Evolutionary conservation across 1,139 yeast genomes (phyloP).

Genomic region (Debaryomyces udenii): DNA sequence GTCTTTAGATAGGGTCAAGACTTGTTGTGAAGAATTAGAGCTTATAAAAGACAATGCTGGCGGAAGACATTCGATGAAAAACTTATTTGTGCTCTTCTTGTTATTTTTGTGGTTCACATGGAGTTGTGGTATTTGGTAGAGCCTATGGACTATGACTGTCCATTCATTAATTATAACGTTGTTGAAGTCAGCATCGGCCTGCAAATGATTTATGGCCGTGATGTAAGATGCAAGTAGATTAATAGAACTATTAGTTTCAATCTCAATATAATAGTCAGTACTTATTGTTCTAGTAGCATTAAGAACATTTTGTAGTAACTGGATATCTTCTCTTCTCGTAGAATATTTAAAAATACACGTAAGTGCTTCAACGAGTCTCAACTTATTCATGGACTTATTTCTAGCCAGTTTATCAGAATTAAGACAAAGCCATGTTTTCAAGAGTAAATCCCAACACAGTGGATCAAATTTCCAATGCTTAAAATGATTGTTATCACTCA

Average conservation of each 20-base stretch:
- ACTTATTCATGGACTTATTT: constrained; percentile 39
- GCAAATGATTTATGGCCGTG: constrained; percentile 8
- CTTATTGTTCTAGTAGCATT: constrained; percentile 14
- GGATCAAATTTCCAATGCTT: constrained; percentile 43
- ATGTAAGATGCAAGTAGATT: constrained; percentile 23
- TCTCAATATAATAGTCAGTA: constrained; percentile 31
- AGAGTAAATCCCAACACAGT: constrained; percentile 52
- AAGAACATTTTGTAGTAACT: neutral
- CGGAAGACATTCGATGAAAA: constrained; percentile 24
- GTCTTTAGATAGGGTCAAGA: constrained; percentile 9
- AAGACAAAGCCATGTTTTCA: constrained; percentile 39
- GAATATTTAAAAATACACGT: constrained; percentile 16
- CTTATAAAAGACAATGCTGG: constrained; percentile 15
- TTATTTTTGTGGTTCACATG: constrained; percentile 29
- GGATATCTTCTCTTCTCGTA: neutral
- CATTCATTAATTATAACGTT: constrained; percentile 18
- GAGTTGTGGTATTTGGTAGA: constrained; percentile 31
- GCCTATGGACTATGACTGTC: constrained; percentile 24
- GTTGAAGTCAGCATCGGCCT: neutral
- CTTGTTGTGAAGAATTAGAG: constrained; percentile 3
- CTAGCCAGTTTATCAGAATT: constrained; percentile 21
- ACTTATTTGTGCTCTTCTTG: constrained; percentile 34
- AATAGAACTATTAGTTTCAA: constrained; percentile 34
- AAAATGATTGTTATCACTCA: constrained; percentile 50
- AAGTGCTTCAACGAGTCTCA: constrained; percentile 25